Evolutionary conservation across 345 rosid genomes (phyloP), one percentile per base, ranked within the genome.

Genomic region (Garcia nutans): DNA sequence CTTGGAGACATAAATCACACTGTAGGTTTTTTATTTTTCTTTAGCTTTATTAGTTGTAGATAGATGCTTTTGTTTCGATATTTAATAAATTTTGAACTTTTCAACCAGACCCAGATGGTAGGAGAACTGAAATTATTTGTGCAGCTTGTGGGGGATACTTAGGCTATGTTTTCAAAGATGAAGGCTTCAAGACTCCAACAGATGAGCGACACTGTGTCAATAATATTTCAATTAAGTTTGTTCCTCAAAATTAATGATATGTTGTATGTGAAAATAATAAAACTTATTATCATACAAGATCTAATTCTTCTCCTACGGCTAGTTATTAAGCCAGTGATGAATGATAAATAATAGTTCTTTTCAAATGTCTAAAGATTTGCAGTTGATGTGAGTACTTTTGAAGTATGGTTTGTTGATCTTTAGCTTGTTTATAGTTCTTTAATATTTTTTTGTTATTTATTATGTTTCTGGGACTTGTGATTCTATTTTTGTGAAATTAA

Each of bases 81-180:
- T 24, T 13, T 22, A 70, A 26, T 26, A 23, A 42, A 13, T n/a
- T 6, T 56, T 11, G 19, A 20, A 9, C 41, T 3, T 76, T 66
- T 23, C 79, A 80, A 80, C 74, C 74, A 10, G 83, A 76, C 22
- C 80, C 83, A 15, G 83, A 80, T 31, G 83, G 80, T 71, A 80
- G 83, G 67, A 76, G 77, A 42, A 73, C 80, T 26, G 83, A 76
- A 71, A 80, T 80, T 20, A 80, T 80, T 5, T 72, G 77, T 44
- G 77, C 77, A 37, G 74, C 83, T 37, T 80, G 83, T 45, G 80
- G 83, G 20, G 83, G 83, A 1, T 80, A 80, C 4, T 33, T 76
- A 60, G 77, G 80, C 6, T 77, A 76, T 52, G 83, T 76, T 24
- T 80, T 80, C 66, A 76, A 80, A 22, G 79, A 77, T 8, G 83